Percentiles rank a stretch among this genome's conserved stretches.
These are phyloP conservation scores for Centaurea solstitialis DNA, from an alignment of 129 eudicot genomes.

Conservation along the genomic window DNA sequence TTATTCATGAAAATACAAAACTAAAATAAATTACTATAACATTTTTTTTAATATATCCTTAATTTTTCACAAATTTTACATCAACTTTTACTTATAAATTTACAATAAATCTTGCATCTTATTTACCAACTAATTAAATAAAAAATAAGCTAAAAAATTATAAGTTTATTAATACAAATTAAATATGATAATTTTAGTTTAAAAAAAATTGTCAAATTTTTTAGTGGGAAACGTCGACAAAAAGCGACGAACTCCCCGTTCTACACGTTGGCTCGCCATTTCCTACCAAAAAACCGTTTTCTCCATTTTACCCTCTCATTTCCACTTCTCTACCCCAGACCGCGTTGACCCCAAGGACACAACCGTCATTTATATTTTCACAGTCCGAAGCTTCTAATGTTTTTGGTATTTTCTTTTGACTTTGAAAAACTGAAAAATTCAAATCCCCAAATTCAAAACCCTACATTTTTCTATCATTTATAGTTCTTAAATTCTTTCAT, in stretches of 20 bases:
- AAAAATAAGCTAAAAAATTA: too few species aligned
- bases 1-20: too few species aligned
- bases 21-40: too few species aligned
- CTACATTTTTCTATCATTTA: conserved; percentile 24
- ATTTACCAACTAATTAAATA: too few species aligned
- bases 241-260: conserved; percentile 10
- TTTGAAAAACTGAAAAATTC: not conserved
- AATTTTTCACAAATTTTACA: too few species aligned
- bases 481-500: conserved; percentile 7
- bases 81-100: too few species aligned
- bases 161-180: too few species aligned
- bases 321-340: not conserved
- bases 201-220: too few species aligned
- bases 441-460: conserved; percentile 42
- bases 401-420: conserved; percentile 35
- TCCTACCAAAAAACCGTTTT: conserved; percentile 13
- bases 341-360: conserved; percentile 15
- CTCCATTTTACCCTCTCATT: conserved; percentile 5
- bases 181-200: too few species aligned
- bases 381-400: not conserved
- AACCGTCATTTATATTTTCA: conserved; percentile 2
- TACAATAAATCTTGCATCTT: too few species aligned
- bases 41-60: too few species aligned
- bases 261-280: conserved; percentile 24
- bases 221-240: conserved; percentile 28